Evolutionary conservation across 2,329 filamentous ascomycete genomes (phyloP).

Genomic region (Fusarium devonianum): DNA sequence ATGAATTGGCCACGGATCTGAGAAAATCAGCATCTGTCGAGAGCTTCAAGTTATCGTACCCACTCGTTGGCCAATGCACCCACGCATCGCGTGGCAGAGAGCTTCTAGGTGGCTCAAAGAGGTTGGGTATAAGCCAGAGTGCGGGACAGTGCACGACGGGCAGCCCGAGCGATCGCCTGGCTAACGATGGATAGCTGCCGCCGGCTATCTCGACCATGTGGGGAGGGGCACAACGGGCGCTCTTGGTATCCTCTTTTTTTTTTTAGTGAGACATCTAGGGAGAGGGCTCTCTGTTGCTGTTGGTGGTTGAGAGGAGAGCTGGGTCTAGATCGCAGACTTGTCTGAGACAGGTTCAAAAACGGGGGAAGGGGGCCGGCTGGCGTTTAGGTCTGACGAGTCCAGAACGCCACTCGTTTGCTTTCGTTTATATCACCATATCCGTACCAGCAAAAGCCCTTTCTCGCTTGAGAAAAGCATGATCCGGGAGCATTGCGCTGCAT

Average conservation of each 20-base stretch:
- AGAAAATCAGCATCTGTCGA: too few relatives aligned
- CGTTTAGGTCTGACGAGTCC: not conserved
- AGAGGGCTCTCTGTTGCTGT: not conserved
- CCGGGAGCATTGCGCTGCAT: not conserved
- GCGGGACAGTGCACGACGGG: not conserved
- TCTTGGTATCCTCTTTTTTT: too few relatives aligned
- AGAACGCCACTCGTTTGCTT: slow-evolving; percentile 14
- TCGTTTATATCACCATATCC: slow-evolving; percentile 2
- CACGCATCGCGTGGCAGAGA: not conserved
- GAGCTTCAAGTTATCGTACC: not conserved
- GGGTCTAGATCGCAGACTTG: slow-evolving; percentile 6
- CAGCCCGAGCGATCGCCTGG: slow-evolving; percentile 3
- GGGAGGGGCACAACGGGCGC: not conserved
- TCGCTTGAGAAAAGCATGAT: slow-evolving; percentile 9
- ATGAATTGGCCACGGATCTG: too few relatives aligned
- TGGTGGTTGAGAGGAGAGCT: not conserved
- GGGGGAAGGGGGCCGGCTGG: not conserved
- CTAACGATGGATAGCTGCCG: slow-evolving; percentile 19
- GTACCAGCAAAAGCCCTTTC: not conserved
- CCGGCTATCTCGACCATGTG: not conserved
- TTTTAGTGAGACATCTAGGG: not conserved
- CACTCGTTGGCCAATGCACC: too few relatives aligned
- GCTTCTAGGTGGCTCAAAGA: not conserved
- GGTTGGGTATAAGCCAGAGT: not conserved
- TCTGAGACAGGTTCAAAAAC: slow-evolving; percentile 10